Percentiles rank a stretch among this genome's conserved stretches.
Evolutionary conservation across 2,329 filamentous ascomycete species (phyloP).

Genomic region (Blumeriella jaapii): DNA sequence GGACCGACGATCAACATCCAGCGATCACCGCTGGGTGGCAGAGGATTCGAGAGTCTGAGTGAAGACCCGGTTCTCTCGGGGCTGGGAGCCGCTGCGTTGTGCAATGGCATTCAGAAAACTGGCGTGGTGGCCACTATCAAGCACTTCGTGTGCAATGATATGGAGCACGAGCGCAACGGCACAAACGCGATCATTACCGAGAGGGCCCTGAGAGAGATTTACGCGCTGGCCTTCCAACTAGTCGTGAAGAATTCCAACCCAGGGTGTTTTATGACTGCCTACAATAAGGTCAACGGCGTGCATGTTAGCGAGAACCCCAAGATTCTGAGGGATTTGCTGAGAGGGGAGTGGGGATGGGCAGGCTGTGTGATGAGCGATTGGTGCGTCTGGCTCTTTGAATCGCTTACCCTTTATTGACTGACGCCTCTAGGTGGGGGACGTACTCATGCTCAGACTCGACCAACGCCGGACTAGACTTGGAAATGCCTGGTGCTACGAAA

Average conservation of each 20-base stretch:
- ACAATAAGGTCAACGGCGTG: slow-evolving; percentile 35
- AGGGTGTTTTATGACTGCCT: slow-evolving; percentile 36
- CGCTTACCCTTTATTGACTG: not conserved
- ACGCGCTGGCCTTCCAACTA: slow-evolving; percentile 35
- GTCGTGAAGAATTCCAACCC: slow-evolving; percentile 32
- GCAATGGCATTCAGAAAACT: slow-evolving; percentile 33
- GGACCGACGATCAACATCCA: slow-evolving; percentile 48
- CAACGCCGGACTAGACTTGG: slow-evolving; percentile 43
- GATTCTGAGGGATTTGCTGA: slow-evolving; percentile 30
- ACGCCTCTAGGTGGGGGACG: slow-evolving; percentile 31
- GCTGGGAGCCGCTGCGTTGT: slow-evolving; percentile 32
- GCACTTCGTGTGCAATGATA: slow-evolving; percentile 36
- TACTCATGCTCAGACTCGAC: slow-evolving; percentile 41
- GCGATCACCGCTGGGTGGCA: slow-evolving; percentile 35
- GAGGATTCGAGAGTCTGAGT: slow-evolving; percentile 37
- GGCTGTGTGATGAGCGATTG: slow-evolving; percentile 38
- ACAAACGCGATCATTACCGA: slow-evolving; percentile 30
- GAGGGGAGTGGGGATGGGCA: slow-evolving; percentile 35
- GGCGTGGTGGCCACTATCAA: slow-evolving; percentile 35
- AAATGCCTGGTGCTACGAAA: slow-evolving; percentile 44
- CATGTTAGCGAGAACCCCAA: slow-evolving; percentile 33
- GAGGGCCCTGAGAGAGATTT: slow-evolving; percentile 32
- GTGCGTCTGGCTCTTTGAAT: slow-evolving; percentile 25
- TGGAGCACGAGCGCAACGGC: slow-evolving; percentile 29
- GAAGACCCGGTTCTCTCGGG: slow-evolving; percentile 38